Evolutionary conservation across 768 basidiomycete genomes (phyloP).

Genomic region (Mycena vulgaris): DNA sequence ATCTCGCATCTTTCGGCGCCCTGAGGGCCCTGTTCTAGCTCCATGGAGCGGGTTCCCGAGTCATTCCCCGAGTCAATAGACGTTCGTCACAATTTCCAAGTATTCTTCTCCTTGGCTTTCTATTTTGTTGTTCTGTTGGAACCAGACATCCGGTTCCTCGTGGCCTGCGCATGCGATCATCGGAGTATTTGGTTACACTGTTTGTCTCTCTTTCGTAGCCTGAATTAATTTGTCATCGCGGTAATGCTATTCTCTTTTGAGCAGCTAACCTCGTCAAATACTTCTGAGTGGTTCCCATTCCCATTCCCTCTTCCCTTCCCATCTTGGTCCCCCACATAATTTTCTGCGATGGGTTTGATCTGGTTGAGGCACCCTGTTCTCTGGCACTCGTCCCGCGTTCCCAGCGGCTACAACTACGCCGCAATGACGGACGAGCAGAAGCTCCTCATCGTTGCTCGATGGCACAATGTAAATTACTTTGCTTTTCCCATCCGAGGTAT

Average conservation of each 20-base stretch:
- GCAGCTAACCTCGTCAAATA: neutral
- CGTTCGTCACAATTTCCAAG: neutral
- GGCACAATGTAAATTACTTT: conserved; percentile 44
- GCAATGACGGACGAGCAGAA: conserved; percentile 43
- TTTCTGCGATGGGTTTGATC: conserved; percentile 42
- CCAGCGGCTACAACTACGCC: conserved; percentile 41
- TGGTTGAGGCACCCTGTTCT: conserved; percentile 47
- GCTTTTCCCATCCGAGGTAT: neutral
- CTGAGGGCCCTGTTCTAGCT: too few species aligned
- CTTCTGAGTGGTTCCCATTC: neutral
- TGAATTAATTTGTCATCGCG: neutral
- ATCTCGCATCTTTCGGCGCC: conserved; percentile 16
- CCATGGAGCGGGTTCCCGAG: conserved; percentile 35
- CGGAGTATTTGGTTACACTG: neutral
- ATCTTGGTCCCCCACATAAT: neutral
- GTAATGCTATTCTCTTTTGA: neutral
- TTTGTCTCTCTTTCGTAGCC: neutral
- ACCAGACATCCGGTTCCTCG: too few species aligned
- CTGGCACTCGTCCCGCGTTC: conserved; percentile 47
- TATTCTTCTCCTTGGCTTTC: neutral
- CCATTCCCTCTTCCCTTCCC: neutral
- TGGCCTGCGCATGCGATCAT: conserved; percentile 12
- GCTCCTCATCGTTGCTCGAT: conserved; percentile 40
- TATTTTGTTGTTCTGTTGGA: neutral
- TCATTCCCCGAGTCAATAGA: conserved; percentile 32